phyloP scores from a whole-genome alignment of 768 basidiomycete genomes.

The Suillus americanus region DNA sequence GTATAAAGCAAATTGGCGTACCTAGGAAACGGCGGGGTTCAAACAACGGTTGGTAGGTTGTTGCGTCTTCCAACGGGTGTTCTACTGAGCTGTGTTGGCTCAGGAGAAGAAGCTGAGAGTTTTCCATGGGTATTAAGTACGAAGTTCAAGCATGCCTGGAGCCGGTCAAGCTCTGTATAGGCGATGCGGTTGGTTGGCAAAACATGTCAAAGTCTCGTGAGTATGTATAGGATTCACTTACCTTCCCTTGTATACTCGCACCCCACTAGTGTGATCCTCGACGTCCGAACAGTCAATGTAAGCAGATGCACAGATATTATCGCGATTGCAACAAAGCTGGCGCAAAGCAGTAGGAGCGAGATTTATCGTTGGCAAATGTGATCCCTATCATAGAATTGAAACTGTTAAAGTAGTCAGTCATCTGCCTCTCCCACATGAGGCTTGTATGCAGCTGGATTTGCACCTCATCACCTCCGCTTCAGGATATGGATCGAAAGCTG shows the following conservation, averaged over 20 bases:
- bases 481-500: background rate
- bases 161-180: background rate
- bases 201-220: no score
- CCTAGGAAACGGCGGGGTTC: conserved; percentile 1
- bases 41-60: background rate
- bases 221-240: no score
- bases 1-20: background rate
- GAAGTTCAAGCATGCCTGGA: background rate
- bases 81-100: background rate
- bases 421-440: background rate
- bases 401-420: background rate
- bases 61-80: conserved; percentile 1
- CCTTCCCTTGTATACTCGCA: no score
- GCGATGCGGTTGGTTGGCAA: background rate
- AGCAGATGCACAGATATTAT: no score
- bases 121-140: background rate
- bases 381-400: background rate
- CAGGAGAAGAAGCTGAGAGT: background rate
- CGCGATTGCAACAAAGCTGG: no score
- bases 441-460: background rate
- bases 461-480: background rate
- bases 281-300: no score
- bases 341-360: no score
- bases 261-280: no score
- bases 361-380: background rate